These are phyloP conservation scores for Vicia sativa DNA, from an alignment of 306 rosid species.

Conservation along the genomic window DNA sequence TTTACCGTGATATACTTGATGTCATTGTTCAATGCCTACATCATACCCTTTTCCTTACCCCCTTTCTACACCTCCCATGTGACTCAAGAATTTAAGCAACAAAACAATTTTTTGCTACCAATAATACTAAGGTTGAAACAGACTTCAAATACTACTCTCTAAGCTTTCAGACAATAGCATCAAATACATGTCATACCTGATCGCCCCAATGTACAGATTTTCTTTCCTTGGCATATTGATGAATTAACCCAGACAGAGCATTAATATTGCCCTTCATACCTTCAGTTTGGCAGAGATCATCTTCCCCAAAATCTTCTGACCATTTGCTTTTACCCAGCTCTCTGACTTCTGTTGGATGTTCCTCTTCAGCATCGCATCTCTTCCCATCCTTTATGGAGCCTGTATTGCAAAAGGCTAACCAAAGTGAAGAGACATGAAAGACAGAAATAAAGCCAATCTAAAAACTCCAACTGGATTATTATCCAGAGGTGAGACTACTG, in stretches of 20 bases:
- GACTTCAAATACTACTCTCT: constrained; percentile 34
- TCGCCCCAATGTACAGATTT: constrained; percentile 97
- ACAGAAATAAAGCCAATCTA: constrained; percentile 27
- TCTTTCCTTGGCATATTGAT: constrained; percentile 71
- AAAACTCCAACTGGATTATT: neutral
- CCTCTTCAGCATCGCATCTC: constrained; percentile 65
- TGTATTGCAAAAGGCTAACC: constrained; percentile 35
- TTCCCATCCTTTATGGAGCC: constrained; percentile 55
- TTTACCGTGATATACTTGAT: constrained; percentile 27
- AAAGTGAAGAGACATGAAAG: constrained; percentile 25
- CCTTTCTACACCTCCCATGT: constrained; percentile 11
- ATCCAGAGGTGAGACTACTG: constrained; percentile 13
- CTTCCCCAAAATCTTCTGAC: constrained; percentile 80
- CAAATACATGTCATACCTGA: constrained; percentile 62
- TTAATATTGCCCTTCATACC: constrained; percentile 60
- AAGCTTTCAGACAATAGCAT: constrained; percentile 36
- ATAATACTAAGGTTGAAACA: constrained; percentile 29
- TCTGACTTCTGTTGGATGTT: constrained; percentile 67
- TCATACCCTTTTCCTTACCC: constrained; percentile 18
- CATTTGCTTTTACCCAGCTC: constrained; percentile 96
- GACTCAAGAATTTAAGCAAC: constrained; percentile 26
- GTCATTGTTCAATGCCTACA: constrained; percentile 39
- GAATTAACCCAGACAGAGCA: constrained; percentile 89
- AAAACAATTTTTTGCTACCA: constrained; percentile 18
- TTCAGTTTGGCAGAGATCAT: constrained; percentile 55